Evolutionary conservation across 2,329 filamentous ascomycete species (phyloP).

Genomic region (Botryosphaeria agaves): DNA sequence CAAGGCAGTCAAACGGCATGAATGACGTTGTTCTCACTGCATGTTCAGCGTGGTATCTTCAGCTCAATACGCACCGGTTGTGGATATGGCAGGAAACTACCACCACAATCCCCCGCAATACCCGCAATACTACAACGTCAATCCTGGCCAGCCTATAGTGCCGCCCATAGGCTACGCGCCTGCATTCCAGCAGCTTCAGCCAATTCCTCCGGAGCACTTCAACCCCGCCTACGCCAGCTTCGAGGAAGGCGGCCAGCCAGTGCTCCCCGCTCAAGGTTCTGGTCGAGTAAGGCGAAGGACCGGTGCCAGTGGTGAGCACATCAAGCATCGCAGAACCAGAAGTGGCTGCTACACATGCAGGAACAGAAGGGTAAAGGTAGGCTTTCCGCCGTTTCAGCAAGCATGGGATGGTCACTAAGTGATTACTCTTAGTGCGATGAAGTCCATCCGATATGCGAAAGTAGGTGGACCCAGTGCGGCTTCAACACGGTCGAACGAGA

Average conservation of each 20-base stretch:
- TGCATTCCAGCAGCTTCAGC: slow-evolving; percentile 13
- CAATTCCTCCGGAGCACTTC: slow-evolving; percentile 14
- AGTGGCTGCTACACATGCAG: slow-evolving; percentile 92
- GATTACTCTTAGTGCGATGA: slow-evolving; percentile 78
- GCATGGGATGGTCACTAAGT: slow-evolving; percentile 6
- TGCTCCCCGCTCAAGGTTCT: slow-evolving; percentile 9
- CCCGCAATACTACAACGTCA: slow-evolving; percentile 9
- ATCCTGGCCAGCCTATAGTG: slow-evolving; percentile 13
- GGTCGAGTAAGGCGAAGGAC: slow-evolving; percentile 12
- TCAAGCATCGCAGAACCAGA: slow-evolving; percentile 84
- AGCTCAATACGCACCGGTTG: no score
- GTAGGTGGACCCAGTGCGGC: slow-evolving; percentile 24
- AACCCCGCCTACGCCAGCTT: slow-evolving; percentile 12
- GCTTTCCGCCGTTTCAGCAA: slow-evolving; percentile 2
- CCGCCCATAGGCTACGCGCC: slow-evolving; percentile 9
- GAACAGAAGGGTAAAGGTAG: slow-evolving; percentile 63
- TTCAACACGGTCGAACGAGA: background rate
- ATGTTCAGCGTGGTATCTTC: no score
- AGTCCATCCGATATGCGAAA: slow-evolving; percentile 66
- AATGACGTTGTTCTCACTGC: no score
- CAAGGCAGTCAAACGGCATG: no score
- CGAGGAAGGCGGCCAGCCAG: slow-evolving; percentile 11
- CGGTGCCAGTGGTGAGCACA: slow-evolving; percentile 38
- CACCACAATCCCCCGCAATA: background rate
- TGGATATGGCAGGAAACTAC: background rate